phyloP scores from a whole-genome alignment of 192 early-diverging fungal genomes.

The Obelidium mucronatum region DNA sequence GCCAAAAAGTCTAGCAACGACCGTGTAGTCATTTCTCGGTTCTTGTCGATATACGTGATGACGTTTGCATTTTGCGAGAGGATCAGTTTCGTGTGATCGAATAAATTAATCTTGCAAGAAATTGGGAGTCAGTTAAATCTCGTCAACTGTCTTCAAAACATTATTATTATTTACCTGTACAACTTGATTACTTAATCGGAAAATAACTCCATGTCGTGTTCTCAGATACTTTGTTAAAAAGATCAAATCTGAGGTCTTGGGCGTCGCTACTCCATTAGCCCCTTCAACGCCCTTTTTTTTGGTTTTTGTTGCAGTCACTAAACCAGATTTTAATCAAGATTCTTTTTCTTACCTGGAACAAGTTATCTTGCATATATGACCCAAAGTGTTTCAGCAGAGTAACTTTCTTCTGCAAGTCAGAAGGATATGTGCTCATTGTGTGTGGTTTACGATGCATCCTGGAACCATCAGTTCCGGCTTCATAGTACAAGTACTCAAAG shows the following conservation, averaged over 20 bases:
- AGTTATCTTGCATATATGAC: conserved; percentile 63
- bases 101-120: conserved; percentile 77
- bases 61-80: conserved; percentile 60
- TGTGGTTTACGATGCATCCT: conserved; percentile 48
- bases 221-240: conserved; percentile 74
- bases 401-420: conserved; percentile 66
- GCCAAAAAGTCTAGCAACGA: conserved; percentile 31
- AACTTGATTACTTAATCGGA: conserved; percentile 71
- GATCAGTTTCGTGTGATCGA: conserved; percentile 77
- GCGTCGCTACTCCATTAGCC: neutral
- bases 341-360: conserved; percentile 13
- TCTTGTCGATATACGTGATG: conserved; percentile 67
- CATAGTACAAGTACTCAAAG: conserved; percentile 56
- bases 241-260: conserved; percentile 39
- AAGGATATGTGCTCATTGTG: conserved; percentile 54
- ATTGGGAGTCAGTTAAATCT: no score
- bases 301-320: neutral
- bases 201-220: conserved; percentile 68
- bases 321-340: conserved; percentile 14
- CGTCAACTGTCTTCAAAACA: no score
- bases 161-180: conserved; percentile 65
- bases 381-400: conserved; percentile 64
- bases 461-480: conserved; percentile 23
- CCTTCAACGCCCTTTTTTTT: neutral
- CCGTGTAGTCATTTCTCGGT: conserved; percentile 43